Base-by-base conservation (phyloP, 2,329 filamentous ascomycete genomes). In the Daldinia sp. region DNA sequence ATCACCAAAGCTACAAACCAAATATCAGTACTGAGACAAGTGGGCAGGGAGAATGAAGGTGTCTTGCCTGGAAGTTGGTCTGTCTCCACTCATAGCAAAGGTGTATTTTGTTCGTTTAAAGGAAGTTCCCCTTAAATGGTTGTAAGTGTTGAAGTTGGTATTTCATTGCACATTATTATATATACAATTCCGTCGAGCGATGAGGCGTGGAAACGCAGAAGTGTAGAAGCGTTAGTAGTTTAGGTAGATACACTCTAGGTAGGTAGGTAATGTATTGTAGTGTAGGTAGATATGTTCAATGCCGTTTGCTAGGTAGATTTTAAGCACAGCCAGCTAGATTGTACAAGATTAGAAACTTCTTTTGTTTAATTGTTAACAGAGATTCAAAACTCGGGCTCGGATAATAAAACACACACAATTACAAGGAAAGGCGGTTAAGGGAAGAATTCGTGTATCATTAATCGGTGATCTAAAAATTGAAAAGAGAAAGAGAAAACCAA, bases 51-150 rank as follows among this genome's bases (percentile, higher is more conserved):
- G 60, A 66, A 60, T 69, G n/a, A 65, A 55, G 61, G 62, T 63
- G 67, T 69, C 80, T 80, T 84, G 82, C 88, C 87, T 89, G 78
- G 83, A 82, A 81, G 81, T 80, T 78, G 80, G 81, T 81, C 84
- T 84, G 81, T 89, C 85, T 81, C 85, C 85, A 84, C 83, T 89
- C 88, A 90, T 90, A 89, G 86, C 87, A 88, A 81, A 26, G 77
- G 71, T 74, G 70, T 60, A 64, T 56, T 74, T 74, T n/a, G 37
- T 41, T 60, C 2, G 51, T 37, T 62, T 28, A 28, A 56, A 53
- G 37, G 46, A 44, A 18, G 54, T 46, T 57, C 67, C 54, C 46
- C 59, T 64, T 50, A 37, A 41, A 42, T 65, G 58, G 35, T 30
- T 48, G 54, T 35, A 70, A 53, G 59, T 65, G 63, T 59, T 63